A percentile compares a stretch with the other conserved stretches of the same genome.
These are phyloP conservation scores for Eleusine indica DNA, from an alignment of 176 grass and related monocot genomes.

Conservation along the genomic window DNA sequence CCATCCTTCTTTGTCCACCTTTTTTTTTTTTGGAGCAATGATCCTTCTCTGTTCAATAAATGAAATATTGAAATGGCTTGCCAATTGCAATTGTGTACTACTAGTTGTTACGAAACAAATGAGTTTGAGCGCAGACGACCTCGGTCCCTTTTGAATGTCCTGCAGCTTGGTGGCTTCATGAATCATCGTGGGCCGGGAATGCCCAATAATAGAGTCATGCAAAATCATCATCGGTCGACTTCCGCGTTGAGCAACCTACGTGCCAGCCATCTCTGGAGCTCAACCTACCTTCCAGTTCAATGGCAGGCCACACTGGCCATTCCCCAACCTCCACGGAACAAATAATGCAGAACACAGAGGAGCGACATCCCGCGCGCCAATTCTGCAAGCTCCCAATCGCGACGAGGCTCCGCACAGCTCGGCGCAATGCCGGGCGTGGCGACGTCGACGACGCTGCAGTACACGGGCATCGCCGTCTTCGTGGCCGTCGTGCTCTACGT, in stretches of 20 bases:
- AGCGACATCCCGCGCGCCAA: background rate
- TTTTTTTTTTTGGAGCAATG: too few relatives aligned
- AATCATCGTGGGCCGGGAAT: too few relatives aligned
- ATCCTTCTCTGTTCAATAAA: too few relatives aligned
- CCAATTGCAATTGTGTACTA: too few relatives aligned
- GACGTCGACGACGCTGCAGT: constrained; percentile 31
- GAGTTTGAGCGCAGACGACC: too few relatives aligned
- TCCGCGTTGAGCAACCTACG: constrained; percentile 14
- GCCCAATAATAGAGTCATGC: too few relatives aligned
- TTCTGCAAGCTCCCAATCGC: background rate
- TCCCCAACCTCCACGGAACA: background rate
- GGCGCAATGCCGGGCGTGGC: constrained; percentile 26
- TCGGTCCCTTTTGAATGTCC: too few relatives aligned
- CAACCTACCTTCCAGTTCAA: background rate
- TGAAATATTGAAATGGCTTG: too few relatives aligned
- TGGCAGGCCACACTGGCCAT: background rate
- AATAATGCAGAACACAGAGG: background rate
- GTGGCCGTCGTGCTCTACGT: constrained; percentile 45
- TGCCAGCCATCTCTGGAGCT: constrained; percentile 32
- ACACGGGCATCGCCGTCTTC: constrained; percentile 46
- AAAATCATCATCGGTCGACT: background rate
- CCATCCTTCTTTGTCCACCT: too few relatives aligned
- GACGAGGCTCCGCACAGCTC: background rate
- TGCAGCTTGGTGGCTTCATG: too few relatives aligned
- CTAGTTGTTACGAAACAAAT: too few relatives aligned